phyloP scores from a whole-genome alignment of 139 green algal genomes.

The Volvox reticuliferus region DNA sequence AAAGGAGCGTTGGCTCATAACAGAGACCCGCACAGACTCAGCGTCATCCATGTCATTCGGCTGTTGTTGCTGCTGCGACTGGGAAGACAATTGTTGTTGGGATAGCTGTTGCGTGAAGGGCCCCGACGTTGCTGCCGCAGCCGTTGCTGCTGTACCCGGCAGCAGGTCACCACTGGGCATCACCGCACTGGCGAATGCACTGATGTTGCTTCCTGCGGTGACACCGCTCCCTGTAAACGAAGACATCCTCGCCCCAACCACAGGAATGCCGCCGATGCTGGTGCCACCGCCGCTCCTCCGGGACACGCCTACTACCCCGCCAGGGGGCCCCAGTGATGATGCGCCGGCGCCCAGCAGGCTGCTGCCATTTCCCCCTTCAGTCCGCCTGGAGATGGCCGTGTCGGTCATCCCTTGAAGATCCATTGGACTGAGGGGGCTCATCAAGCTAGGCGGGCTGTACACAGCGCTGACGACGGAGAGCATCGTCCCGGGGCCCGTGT shows the following conservation, averaged over 20 bases:
- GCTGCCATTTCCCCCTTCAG: neutral
- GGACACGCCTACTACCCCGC: neutral
- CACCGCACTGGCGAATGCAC: neutral
- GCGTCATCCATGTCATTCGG: conserved; percentile 18
- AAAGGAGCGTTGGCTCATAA: conserved; percentile 44
- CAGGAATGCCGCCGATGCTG: neutral
- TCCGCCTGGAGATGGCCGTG: neutral
- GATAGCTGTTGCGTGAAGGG: neutral
- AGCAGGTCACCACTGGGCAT: neutral
- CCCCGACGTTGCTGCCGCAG: neutral
- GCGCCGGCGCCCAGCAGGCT: neutral
- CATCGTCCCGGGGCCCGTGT: neutral
- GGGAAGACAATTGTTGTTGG: neutral
- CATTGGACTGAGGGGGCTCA: conserved; percentile 7
- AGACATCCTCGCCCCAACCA: neutral
- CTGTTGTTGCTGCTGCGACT: neutral
- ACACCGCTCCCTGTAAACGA: neutral
- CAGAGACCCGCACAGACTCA: conserved; percentile 30
- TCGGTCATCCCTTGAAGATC: neutral
- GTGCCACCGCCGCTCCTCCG: neutral
- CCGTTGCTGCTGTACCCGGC: no score
- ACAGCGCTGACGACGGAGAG: neutral
- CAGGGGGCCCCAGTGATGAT: neutral
- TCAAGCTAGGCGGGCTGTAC: conserved; percentile 9
- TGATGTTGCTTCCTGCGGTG: neutral